phyloP scores from a whole-genome alignment of 208 protist species.

The Wallacemonas sp. region DNA sequence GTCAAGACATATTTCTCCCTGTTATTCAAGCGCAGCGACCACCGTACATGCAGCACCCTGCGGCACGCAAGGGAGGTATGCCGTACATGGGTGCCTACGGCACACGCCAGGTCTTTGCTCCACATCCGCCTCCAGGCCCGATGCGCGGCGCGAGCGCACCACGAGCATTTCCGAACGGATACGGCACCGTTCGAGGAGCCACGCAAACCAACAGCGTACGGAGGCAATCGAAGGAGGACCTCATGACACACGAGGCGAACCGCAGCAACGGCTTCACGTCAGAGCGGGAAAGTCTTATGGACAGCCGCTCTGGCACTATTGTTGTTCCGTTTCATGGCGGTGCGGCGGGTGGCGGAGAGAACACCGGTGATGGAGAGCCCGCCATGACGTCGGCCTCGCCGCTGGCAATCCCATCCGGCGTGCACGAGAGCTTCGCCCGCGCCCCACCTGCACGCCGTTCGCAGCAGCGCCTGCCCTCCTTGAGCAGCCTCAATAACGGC shows the following conservation, averaged over 20 bases:
- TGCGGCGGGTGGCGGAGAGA: not conserved
- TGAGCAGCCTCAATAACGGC: not conserved
- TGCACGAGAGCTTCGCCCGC: not conserved
- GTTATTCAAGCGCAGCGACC: constrained; percentile 2
- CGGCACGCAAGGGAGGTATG: not conserved
- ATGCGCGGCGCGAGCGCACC: constrained; percentile 4
- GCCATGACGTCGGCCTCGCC: not conserved
- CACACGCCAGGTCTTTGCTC: constrained; percentile 3
- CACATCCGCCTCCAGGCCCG: not conserved
- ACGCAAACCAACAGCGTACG: not conserved
- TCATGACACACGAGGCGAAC: not conserved
- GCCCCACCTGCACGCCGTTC: not conserved
- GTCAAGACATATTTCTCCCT: not conserved
- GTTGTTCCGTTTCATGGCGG: not conserved
- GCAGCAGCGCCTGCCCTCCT: not conserved
- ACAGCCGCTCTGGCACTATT: constrained; percentile 1
- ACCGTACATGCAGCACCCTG: not conserved
- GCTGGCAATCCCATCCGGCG: not conserved
- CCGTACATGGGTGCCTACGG: constrained; percentile 8
- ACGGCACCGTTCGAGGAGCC: not conserved
- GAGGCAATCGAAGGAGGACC: not conserved
- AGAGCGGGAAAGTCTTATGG: not conserved
- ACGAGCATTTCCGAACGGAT: not conserved
- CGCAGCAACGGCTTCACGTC: not conserved
- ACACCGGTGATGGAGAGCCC: not conserved